Percentiles rank a stretch among this genome's conserved stretches.
Evolutionary conservation across 352 stramenopile genomes (phyloP).

Genomic region (Peronospora belbahrii): DNA sequence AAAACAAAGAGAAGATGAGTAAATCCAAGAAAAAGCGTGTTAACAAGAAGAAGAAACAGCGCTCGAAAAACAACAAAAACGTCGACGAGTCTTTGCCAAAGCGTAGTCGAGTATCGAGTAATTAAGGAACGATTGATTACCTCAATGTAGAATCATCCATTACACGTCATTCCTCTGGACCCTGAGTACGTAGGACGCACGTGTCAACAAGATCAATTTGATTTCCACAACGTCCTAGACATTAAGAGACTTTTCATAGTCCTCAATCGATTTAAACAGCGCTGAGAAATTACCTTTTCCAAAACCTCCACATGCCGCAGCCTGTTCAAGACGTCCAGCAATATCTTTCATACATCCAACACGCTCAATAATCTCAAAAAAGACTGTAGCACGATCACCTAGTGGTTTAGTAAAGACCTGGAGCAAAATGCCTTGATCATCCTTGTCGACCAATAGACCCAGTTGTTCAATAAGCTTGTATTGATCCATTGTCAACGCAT

Average conservation of each 20-base stretch:
- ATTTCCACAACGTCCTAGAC: no score
- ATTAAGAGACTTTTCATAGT: constrained; percentile 82
- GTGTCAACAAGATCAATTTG: no score
- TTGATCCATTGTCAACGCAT: constrained; percentile 74
- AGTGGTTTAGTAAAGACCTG: constrained; percentile 90
- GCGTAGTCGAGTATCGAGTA: constrained; percentile 13
- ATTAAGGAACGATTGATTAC: constrained; percentile 6
- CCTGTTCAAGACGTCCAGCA: constrained; percentile 65
- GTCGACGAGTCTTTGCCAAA: constrained; percentile 7
- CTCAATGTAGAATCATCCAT: no score
- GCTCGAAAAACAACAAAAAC: constrained; percentile 7
- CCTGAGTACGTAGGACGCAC: no score
- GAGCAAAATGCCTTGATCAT: constrained; percentile 91
- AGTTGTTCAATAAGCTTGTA: constrained; percentile 89
- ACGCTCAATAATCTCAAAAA: constrained; percentile 91
- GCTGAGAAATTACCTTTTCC: constrained; percentile 90
- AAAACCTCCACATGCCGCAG: constrained; percentile 80
- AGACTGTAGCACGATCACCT: constrained; percentile 80
- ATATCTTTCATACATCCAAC: constrained; percentile 83
- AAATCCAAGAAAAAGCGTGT: constrained; percentile 28
- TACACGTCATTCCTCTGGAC: no score
- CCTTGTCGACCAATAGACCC: constrained; percentile 90
- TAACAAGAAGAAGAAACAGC: constrained; percentile 25
- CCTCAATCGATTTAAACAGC: constrained; percentile 90
- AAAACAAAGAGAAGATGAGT: constrained; percentile 11